A percentile compares a stretch with the other conserved stretches of the same genome.
Conservation (phyloP, 1,284 basidiomycete species). For the Moniliella sp. region DNA sequence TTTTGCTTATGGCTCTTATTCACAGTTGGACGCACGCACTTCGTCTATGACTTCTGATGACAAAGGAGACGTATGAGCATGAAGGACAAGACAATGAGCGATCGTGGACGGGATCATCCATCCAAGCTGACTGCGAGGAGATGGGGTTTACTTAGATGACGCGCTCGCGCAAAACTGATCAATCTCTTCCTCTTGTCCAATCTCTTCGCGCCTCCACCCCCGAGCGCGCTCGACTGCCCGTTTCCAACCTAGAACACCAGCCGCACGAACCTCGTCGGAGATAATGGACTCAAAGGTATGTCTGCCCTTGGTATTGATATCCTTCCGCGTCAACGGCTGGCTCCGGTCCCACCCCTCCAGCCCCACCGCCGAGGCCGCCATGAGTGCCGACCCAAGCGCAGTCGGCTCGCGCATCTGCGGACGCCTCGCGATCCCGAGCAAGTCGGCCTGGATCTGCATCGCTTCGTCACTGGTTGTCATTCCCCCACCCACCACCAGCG, state of each 20-base stretch:
- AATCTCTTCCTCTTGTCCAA: constrained; percentile 1
- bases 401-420: constrained; percentile 95
- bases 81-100: too few relatives aligned
- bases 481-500: constrained; percentile 70
- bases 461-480: constrained; percentile 42
- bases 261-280: constrained; percentile 37
- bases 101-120: too few relatives aligned
- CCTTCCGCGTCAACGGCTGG: constrained; percentile 59
- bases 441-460: constrained; percentile 77
- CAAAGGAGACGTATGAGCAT: too few relatives aligned
- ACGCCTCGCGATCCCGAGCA: constrained; percentile 73
- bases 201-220: constrained; percentile 18
- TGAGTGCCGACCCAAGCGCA: constrained; percentile 77
- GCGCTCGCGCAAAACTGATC: too few relatives aligned
- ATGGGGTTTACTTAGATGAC: too few relatives aligned
- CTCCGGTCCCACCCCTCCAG: constrained; percentile 84
- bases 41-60: too few relatives aligned
- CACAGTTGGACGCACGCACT: too few relatives aligned
- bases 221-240: constrained; percentile 17
- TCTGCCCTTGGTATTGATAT: constrained; percentile 70
- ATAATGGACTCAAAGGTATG: constrained; percentile 49
- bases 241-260: constrained; percentile 19
- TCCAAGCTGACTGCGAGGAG: too few relatives aligned
- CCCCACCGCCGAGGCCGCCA: constrained; percentile 70
- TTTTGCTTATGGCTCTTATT: too few relatives aligned